Evolutionary conservation across 73 alveolate species (phyloP).

Genomic region (Uronychia setigera): DNA sequence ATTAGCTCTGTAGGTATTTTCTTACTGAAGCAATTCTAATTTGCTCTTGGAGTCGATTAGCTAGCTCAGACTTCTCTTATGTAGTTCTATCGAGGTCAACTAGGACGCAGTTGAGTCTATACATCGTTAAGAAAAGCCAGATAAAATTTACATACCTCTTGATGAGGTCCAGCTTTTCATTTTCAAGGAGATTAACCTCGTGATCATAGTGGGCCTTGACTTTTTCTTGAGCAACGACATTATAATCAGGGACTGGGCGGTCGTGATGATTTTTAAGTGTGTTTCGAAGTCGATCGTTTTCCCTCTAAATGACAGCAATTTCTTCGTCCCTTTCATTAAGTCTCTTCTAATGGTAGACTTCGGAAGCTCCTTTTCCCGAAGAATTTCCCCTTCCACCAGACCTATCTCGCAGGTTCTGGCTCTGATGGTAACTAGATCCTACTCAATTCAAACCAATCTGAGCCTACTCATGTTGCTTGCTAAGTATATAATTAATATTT

Average conservation of each 20-base stretch:
- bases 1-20: neutral
- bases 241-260: neutral
- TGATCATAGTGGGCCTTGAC: neutral
- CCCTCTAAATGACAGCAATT: neutral
- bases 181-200: neutral
- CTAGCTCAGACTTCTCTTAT: neutral
- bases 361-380: neutral
- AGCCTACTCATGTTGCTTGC: too few relatives aligned
- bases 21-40: neutral
- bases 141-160: neutral
- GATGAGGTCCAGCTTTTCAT: neutral
- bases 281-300: neutral
- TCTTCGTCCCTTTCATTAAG: neutral
- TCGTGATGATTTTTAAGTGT: neutral
- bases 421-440: neutral
- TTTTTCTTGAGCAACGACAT: neutral
- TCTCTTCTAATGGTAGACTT: neutral
- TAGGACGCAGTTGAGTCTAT: neutral
- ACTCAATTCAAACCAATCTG: too few relatives aligned
- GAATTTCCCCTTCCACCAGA: neutral
- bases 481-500: too few relatives aligned
- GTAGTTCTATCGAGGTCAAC: neutral
- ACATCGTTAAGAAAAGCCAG: too few relatives aligned
- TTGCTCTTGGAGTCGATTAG: neutral
- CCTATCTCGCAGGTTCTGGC: neutral